Evolutionary conservation across 371 early-diverging fungal species (phyloP).

Genomic region (Circinella umbellata): DNA sequence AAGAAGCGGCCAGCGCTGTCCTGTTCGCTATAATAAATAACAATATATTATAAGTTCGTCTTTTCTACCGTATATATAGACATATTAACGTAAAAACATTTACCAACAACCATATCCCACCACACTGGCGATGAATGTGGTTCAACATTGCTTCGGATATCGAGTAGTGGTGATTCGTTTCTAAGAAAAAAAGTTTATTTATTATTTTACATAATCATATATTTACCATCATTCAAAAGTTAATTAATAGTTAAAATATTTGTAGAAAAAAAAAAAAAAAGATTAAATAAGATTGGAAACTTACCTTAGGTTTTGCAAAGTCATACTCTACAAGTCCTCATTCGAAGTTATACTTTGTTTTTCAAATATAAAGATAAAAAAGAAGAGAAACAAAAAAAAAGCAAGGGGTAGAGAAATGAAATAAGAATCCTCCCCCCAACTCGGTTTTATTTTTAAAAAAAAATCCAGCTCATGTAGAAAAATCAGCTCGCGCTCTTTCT

Average conservation of each 20-base stretch:
- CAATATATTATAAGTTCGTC: constrained; percentile 29
- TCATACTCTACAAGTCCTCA: constrained; percentile 15
- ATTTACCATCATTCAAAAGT: neutral
- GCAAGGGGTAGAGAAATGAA: neutral
- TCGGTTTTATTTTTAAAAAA: too few relatives aligned
- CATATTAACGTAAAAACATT: constrained; percentile 1
- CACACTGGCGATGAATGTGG: constrained; percentile 3
- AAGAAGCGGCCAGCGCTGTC: constrained; percentile 65
- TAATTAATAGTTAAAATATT: too few relatives aligned
- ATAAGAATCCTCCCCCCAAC: too few relatives aligned
- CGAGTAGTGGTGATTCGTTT: constrained; percentile 17
- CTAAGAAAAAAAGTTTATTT: neutral
- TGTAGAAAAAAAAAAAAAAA: too few relatives aligned
- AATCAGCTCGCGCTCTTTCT: too few relatives aligned
- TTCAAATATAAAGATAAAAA: neutral
- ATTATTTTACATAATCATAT: neutral
- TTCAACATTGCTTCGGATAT: constrained; percentile 9
- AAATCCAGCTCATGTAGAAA: too few relatives aligned
- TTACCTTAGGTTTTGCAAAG: constrained; percentile 24
- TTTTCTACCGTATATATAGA: constrained; percentile 34
- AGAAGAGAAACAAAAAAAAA: constrained; percentile 1
- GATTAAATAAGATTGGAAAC: neutral
- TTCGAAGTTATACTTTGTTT: constrained; percentile 1
- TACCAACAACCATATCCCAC: constrained; percentile 17
- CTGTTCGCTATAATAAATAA: constrained; percentile 46